Evolutionary conservation across 176 grass and related monocot genomes (phyloP).

Genomic region (Eremochloa ophiuroides): DNA sequence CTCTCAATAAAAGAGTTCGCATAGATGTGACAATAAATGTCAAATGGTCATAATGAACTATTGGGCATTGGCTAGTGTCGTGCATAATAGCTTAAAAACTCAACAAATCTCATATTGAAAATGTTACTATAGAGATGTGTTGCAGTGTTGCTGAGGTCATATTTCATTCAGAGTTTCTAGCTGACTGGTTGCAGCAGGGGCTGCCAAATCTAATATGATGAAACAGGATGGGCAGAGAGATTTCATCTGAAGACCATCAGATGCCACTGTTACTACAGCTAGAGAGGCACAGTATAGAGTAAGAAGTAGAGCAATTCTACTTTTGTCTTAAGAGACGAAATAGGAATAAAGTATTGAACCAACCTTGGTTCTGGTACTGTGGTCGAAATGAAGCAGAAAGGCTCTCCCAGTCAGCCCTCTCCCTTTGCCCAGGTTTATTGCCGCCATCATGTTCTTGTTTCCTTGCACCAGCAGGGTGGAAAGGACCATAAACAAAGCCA

Average conservation of each 20-base stretch:
- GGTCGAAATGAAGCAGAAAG: constrained; percentile 62
- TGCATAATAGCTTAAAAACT: not conserved
- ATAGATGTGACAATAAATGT: not conserved
- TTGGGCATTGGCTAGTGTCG: not conserved
- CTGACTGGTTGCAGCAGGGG: not conserved
- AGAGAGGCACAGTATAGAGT: not conserved
- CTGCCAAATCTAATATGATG: not conserved
- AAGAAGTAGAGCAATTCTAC: not conserved
- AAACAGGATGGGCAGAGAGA: not conserved
- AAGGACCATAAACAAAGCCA: constrained; percentile 81
- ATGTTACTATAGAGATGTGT: not conserved
- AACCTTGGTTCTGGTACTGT: constrained; percentile 90
- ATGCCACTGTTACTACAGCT: not conserved
- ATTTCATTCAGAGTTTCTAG: not conserved
- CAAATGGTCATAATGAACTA: not conserved
- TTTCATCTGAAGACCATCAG: not conserved
- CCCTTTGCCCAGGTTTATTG: constrained; percentile 32
- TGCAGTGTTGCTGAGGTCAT: not conserved
- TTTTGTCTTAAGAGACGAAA: not conserved
- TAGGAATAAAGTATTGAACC: not conserved
- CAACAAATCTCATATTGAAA: not conserved
- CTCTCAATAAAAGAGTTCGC: not conserved
- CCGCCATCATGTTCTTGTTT: constrained; percentile 32
- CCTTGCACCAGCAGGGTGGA: constrained; percentile 52
- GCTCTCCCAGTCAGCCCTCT: constrained; percentile 57